Percentiles rank a stretch among this genome's conserved stretches.
Conservation (phyloP, 768 basidiomycete genomes). For the Mycena crocata region DNA sequence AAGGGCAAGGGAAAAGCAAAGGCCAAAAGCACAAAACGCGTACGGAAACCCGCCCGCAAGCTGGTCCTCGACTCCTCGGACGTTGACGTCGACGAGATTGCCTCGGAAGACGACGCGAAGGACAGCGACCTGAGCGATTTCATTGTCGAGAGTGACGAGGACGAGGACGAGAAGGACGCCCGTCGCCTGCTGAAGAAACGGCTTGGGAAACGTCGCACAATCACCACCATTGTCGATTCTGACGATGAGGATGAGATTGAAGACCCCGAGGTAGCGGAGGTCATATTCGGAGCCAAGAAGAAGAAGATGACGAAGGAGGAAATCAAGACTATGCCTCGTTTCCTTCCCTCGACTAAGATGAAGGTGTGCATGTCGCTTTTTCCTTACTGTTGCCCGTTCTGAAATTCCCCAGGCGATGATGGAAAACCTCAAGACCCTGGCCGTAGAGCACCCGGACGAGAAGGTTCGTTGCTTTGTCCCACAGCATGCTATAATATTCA, state of each 20-base stretch:
- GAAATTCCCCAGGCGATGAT: slow-evolving; percentile 63
- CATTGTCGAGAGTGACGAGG: slow-evolving; percentile 64
- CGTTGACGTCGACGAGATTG: slow-evolving; percentile 44
- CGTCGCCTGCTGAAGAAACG: slow-evolving; percentile 52
- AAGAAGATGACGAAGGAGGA: slow-evolving; percentile 45
- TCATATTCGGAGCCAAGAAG: slow-evolving; percentile 51
- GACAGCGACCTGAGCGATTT: slow-evolving; percentile 63
- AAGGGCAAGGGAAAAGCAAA: slow-evolving; percentile 46
- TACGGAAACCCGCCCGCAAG: slow-evolving; percentile 34
- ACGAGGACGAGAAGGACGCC: slow-evolving; percentile 64
- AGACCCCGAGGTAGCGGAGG: slow-evolving; percentile 53
- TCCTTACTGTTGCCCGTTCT: not conserved
- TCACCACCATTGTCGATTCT: slow-evolving; percentile 52
- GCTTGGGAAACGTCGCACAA: slow-evolving; percentile 49
- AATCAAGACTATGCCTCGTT: slow-evolving; percentile 61
- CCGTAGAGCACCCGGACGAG: slow-evolving; percentile 64
- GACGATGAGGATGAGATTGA: slow-evolving; percentile 53
- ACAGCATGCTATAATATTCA: not conserved
- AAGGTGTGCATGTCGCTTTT: slow-evolving; percentile 63
- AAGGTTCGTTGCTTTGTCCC: slow-evolving; percentile 55
- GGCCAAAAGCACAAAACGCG: slow-evolving; percentile 33
- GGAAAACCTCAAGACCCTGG: slow-evolving; percentile 59
- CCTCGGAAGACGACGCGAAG: slow-evolving; percentile 49
- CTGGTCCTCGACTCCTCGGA: slow-evolving; percentile 38
- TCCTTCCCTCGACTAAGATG: slow-evolving; percentile 82